Evolutionary conservation across 75 land plant genomes (phyloP), one percentile per base, ranked within the genome.

Genomic region (Selaginella moellendorffii): DNA sequence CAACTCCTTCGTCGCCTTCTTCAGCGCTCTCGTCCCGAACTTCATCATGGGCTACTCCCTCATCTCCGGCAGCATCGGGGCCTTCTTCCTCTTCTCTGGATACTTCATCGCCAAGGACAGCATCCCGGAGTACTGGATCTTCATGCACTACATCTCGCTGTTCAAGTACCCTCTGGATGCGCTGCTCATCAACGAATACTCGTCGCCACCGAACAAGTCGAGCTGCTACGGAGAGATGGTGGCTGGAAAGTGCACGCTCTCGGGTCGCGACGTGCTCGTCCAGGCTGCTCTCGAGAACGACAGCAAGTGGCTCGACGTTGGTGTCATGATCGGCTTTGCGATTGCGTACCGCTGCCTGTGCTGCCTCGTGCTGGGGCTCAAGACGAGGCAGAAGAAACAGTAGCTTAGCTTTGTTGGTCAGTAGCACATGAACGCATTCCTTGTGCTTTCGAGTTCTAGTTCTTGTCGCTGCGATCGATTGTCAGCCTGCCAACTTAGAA

Each of bases 121-220:
- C 31, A 90, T 84, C 0, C 96, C 96, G 1, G 30, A 62, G 18
- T 87, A 81, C 71, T 91, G 97, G 97, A 76, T 89, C n/a, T 87
- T 82, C 74, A 76, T 85, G 82, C 92, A 90, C 67, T 90, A 87
- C 31, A 2, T 84, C 0, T 87, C 93, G 0, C 65, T 88, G 76
- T 91, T 91, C 73, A 91, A 91, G 76, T 91, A 91, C 52, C 97
- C 97, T 0, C 85, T 81, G 53, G 97, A 91, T 62, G 79, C 76
- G 69, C 76, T 84, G 52, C 27, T 91, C 58, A 64, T 80, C 20
- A 88, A 87, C 54, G 97, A 91, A 74, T 91, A 20, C 24, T 46
- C 10, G 18, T 46, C 18, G 20, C 2, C 14, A 8, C 60, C 60
- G 24, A 9, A 56, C 17, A 63, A 54, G 74, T n/a, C 60, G 77